Evolutionary conservation across 2,329 filamentous ascomycete genomes (phyloP).

Genomic region (Pseudogymnoascus sp.): DNA sequence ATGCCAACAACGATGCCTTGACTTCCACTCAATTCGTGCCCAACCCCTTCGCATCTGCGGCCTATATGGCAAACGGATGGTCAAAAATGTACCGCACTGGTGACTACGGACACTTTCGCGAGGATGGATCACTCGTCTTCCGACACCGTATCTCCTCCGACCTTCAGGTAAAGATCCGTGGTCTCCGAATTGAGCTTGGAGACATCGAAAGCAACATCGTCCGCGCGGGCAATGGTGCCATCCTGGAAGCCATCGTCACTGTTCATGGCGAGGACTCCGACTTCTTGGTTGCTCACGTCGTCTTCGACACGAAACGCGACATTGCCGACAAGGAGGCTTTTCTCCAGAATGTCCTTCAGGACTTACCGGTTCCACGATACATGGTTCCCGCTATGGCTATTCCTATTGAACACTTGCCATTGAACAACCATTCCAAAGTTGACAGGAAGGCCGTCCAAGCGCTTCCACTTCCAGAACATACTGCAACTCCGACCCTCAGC

Average conservation of each 20-base stretch:
- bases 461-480: slow-evolving; percentile 9
- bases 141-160: slow-evolving; percentile 28
- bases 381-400: slow-evolving; percentile 30
- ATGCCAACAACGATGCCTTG: slow-evolving; percentile 25
- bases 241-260: slow-evolving; percentile 25
- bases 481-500: not conserved
- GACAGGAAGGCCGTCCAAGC: slow-evolving; percentile 24
- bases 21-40: slow-evolving; percentile 12
- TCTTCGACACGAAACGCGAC: slow-evolving; percentile 17
- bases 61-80: slow-evolving; percentile 11
- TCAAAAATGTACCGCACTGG: slow-evolving; percentile 24
- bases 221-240: slow-evolving; percentile 16
- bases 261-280: slow-evolving; percentile 18
- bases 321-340: not conserved
- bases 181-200: slow-evolving; percentile 34
- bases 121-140: slow-evolving; percentile 26
- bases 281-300: slow-evolving; percentile 31
- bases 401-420: slow-evolving; percentile 24
- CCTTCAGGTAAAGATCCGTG: slow-evolving; percentile 31
- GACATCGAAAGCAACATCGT: slow-evolving; percentile 32
- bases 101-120: slow-evolving; percentile 24
- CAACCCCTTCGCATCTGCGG: slow-evolving; percentile 10
- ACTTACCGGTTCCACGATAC: slow-evolving; percentile 26
- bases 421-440: slow-evolving; percentile 27
- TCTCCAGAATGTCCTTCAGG: not conserved